Evolutionary conservation across 1,284 basidiomycete species (phyloP).

Genomic region (Trametes sp.): DNA sequence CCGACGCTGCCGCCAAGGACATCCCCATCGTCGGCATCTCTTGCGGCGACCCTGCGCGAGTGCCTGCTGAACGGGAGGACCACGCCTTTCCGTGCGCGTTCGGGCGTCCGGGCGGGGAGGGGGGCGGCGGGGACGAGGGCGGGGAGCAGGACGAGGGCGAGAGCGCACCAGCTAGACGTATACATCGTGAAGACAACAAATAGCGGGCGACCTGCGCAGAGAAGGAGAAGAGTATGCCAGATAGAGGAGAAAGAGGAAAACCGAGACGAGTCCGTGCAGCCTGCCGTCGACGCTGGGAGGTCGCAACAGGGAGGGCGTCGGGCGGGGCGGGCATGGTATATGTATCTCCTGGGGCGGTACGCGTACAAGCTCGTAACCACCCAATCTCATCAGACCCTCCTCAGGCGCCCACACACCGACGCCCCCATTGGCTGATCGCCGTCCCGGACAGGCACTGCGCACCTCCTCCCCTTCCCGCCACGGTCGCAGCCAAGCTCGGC

Average conservation of each 20-base stretch:
- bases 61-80: conserved; percentile 27
- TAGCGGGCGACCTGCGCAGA: conserved; percentile 34
- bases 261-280: conserved; percentile 26
- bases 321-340: conserved; percentile 17
- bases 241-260: conserved; percentile 22
- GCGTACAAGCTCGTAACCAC: conserved; percentile 14
- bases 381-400: conserved; percentile 9
- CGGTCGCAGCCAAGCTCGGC: conserved; percentile 17
- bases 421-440: conserved; percentile 10
- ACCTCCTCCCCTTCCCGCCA: neutral
- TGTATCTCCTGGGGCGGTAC: conserved; percentile 15
- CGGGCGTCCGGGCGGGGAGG: conserved; percentile 20
- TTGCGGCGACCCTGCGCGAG: conserved; percentile 19
- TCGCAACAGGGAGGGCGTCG: conserved; percentile 14
- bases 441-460: neutral
- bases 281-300: conserved; percentile 31
- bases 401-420: conserved; percentile 1
- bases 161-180: conserved; percentile 34
- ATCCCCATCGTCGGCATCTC: conserved; percentile 22
- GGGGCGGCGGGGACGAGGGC: conserved; percentile 22
- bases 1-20: conserved; percentile 34
- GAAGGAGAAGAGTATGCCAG: conserved; percentile 28
- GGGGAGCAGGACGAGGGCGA: conserved; percentile 21
- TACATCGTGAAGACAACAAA: conserved; percentile 33
- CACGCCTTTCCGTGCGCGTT: conserved; percentile 22